phyloP scores from a whole-genome alignment of 305 asterid genomes.

The Withania somnifera region DNA sequence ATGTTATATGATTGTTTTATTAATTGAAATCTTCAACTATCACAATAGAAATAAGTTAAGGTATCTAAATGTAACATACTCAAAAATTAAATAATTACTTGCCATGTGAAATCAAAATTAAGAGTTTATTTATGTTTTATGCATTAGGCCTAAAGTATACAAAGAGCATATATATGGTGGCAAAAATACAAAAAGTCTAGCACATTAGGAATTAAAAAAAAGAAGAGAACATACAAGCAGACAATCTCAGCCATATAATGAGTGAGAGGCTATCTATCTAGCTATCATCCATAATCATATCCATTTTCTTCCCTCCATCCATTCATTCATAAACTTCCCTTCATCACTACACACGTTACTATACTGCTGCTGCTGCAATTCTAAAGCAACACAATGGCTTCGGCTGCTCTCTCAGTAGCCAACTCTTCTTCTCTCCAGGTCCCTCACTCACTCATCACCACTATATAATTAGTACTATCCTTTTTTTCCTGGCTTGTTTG shows the following conservation, averaged over 20 bases:
- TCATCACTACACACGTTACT: constrained; percentile 2
- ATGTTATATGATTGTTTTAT: not conserved
- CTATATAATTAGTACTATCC: too few species aligned
- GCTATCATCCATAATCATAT: constrained; percentile 50
- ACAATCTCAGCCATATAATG: constrained; percentile 64
- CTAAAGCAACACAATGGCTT: constrained; percentile 38
- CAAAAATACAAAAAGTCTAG: not conserved
- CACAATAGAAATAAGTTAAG: not conserved
- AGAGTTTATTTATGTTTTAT: not conserved
- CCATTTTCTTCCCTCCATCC: constrained; percentile 36
- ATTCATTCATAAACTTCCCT: constrained; percentile 9
- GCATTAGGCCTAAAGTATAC: too few species aligned
- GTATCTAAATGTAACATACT: not conserved
- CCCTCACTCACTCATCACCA: not conserved
- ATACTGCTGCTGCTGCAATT: constrained; percentile 7
- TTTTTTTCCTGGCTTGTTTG: not conserved
- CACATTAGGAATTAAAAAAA: not conserved
- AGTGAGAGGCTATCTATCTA: constrained; percentile 62
- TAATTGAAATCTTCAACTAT: not conserved
- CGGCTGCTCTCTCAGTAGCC: constrained; percentile 75
- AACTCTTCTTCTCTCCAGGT: constrained; percentile 75
- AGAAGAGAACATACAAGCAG: not conserved
- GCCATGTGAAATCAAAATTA: not conserved
- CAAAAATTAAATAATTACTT: not conserved
- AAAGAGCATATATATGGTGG: too few species aligned